These are phyloP conservation scores for Rauvolfia tetraphylla DNA, from an alignment of 257 asterid genomes.

Conservation along the genomic window DNA sequence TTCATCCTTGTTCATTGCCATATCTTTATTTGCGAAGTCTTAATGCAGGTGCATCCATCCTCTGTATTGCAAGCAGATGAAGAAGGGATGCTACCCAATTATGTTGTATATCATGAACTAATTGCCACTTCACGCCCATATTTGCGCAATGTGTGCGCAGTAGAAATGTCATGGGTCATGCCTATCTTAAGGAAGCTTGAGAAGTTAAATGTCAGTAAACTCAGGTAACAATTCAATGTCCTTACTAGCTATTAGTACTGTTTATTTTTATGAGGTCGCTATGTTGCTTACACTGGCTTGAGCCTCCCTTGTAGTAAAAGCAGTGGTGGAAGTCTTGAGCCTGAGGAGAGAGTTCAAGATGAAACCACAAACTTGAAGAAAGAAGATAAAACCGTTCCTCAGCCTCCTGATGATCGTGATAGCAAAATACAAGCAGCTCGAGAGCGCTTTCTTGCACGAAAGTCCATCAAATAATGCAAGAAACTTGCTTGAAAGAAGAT, in stretches of 20 bases:
- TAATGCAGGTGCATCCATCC: conserved; percentile 76
- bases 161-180: conserved; percentile 78
- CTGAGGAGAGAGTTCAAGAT: conserved; percentile 26
- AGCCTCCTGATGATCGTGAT: conserved; percentile 29
- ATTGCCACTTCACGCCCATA: conserved; percentile 77
- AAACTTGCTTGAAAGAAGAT: conserved; percentile 30
- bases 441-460: conserved; percentile 42
- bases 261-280: not conserved
- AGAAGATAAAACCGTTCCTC: conserved; percentile 24
- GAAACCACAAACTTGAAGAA: conserved; percentile 28
- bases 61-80: conserved; percentile 75
- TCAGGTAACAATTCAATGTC: conserved; percentile 43
- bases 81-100: conserved; percentile 83
- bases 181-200: conserved; percentile 70
- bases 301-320: conserved; percentile 12
- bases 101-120: conserved; percentile 77
- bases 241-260: not conserved
- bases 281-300: conserved; percentile 9
- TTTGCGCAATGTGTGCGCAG: conserved; percentile 83
- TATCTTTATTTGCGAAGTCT: not conserved
- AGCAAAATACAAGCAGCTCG: conserved; percentile 42
- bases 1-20: not conserved
- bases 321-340: conserved; percentile 51
- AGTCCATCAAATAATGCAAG: conserved; percentile 6
- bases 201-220: conserved; percentile 54